Evolutionary conservation across 2,329 filamentous ascomycete species (phyloP).

Genomic region (Penicillium nordicum): DNA sequence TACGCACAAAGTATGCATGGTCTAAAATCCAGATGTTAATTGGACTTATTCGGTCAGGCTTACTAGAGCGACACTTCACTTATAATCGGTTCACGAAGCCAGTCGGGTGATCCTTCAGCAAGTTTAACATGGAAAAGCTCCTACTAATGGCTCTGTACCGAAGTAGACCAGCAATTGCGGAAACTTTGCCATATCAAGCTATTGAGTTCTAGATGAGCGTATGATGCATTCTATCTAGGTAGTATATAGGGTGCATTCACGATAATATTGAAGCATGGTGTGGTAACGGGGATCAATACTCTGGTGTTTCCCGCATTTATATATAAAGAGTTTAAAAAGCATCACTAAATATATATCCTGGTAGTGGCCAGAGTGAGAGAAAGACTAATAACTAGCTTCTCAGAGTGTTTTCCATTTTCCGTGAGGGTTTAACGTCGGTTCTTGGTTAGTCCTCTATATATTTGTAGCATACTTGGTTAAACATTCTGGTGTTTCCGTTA

Average conservation of each 20-base stretch:
- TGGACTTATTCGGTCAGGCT: background rate
- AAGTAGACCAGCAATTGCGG: background rate
- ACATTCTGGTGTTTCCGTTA: background rate
- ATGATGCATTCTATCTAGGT: background rate
- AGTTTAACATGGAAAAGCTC: slow-evolving; percentile 1
- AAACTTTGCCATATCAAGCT: background rate
- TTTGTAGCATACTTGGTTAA: background rate
- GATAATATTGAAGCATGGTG: background rate
- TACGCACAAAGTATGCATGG: slow-evolving; percentile 8
- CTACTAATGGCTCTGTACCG: slow-evolving; percentile 1
- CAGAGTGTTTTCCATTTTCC: too few species aligned
- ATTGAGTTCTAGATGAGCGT: background rate
- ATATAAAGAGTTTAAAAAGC: background rate
- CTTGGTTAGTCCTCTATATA: background rate
- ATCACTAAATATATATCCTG: background rate
- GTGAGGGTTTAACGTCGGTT: background rate
- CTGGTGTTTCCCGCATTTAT: background rate
- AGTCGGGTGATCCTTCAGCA: background rate
- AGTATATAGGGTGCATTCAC: background rate
- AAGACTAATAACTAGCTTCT: background rate
- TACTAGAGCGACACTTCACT: background rate
- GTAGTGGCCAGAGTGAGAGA: background rate
- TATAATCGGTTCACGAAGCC: slow-evolving; percentile 2
- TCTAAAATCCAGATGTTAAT: background rate
- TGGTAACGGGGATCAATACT: background rate